Evolutionary conservation across 1,284 basidiomycete genomes (phyloP), one percentile per base, ranked within the genome.

Genomic region (Ustanciosporium gigantosporum): DNA sequence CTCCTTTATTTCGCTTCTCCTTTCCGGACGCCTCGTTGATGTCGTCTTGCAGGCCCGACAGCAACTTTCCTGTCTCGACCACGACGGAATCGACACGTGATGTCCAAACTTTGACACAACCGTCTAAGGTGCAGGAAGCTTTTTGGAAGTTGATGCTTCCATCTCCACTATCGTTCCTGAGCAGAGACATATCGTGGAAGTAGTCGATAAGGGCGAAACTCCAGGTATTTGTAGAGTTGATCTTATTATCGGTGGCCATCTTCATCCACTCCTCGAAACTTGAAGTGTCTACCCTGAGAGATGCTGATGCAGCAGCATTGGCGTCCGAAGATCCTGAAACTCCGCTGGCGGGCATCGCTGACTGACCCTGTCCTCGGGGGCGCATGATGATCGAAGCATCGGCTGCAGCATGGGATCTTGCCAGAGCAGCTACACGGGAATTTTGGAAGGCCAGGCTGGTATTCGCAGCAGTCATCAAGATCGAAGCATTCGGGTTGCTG

Each of bases 171-270:
- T 77, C 75, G 32, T 68, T 70, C n/a, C 72, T 85, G 31, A 99
- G 82, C n/a, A 98, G 83, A 9, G 91, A 92, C 88, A 97, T 92
- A 79, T 99, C 94, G 73, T 96, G 91, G 78, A 98, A 99, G 78
- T 99, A 99, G 80, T 99, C 95, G 67, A 99, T 98, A 37, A 99
- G 84, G 3, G 92, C 92, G 73, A 97, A 91, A 70, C 88, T 90
- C 95, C 95, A 99, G 20, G 94, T 94, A 78, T 99, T 99, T 35
- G 87, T 87, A 2, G 91, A 88, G 62, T 94, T 99, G 81, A 99
- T 97, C 94, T 98, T 99, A 79, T 97, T 97, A 78, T 97, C 95
- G 5, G 94, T 97, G 2, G 93, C 93, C 86, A 98, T 88, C 82
- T 97, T 98, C 94, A 99, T 98, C 94, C 95, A 98, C 78, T 98